Evolutionary conservation across 129 eudicot genomes (phyloP).

Genomic region (Centaurea solstitialis): DNA sequence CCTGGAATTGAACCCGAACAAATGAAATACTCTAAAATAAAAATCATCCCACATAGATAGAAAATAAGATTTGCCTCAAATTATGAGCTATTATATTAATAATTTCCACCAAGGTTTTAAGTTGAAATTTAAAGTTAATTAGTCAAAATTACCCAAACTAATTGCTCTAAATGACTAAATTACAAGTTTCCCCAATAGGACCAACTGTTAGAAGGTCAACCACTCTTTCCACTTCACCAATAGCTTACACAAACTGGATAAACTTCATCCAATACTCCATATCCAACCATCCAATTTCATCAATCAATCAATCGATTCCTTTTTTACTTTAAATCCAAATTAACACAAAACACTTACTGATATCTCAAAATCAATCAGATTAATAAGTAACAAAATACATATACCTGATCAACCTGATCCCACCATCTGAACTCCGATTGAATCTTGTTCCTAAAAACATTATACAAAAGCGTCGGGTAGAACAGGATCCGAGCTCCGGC

Average conservation of each 20-base stretch:
- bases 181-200: background rate
- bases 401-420: constrained; percentile 91
- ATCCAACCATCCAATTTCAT: background rate
- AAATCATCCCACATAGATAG: too few relatives aligned
- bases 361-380: background rate
- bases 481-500: constrained; percentile 93
- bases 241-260: background rate
- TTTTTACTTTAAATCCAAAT: background rate
- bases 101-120: too few relatives aligned
- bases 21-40: too few relatives aligned
- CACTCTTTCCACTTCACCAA: constrained; percentile 5
- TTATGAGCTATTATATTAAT: too few relatives aligned
- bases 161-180: background rate
- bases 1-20: too few relatives aligned
- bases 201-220: constrained; percentile 9
- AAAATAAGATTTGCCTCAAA: too few relatives aligned
- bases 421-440: constrained; percentile 90
- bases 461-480: constrained; percentile 87
- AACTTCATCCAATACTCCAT: background rate
- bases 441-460: constrained; percentile 76
- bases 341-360: background rate
- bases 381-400: background rate
- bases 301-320: background rate
- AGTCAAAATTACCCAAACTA: background rate
- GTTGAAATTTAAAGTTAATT: too few relatives aligned